Base-by-base conservation (phyloP, 2,329 filamentous ascomycete genomes). In the Hymenotorrendiella dingleyae region DNA sequence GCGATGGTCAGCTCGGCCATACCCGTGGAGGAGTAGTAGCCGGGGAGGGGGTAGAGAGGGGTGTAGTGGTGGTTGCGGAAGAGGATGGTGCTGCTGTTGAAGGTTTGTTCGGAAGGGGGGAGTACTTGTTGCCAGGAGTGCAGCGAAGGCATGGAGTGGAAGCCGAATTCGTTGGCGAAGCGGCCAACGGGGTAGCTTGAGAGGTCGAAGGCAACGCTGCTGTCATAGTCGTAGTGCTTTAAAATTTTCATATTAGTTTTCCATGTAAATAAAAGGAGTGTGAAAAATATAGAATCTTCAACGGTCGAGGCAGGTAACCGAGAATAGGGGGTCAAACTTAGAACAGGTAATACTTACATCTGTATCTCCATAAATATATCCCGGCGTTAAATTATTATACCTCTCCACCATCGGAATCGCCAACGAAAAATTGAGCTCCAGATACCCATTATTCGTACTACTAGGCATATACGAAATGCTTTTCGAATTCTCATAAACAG, bases 131-230 rank as follows among this genome's bases (percentile, higher is more conserved):
- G 65, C 77, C 77, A 81, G 3, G 68, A 72, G 45, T 78, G 71
- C 0, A 81, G 54, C 39, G 71, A 74, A 0, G 78, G 78, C 77
- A 82, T 79, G 42, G 70, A 74, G 53, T 79, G 76, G 55, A 72
- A 81, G 19, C 78, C 78, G 46, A 82, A 82, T 57, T 82, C 78
- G 48, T 80, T 78, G 2, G 74, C 72, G 52, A 82, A 82, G 7
- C 78, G 67, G 2, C 75, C 76, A 0, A 79, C 62, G 0, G 77
- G 76, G 47, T 80, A 80, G 0, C 61, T 64, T 1, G 64, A 66
- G n/a, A 66, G 63, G 55, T 81, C 68, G 58, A 80, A 80, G 0
- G 76, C 70, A 12, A 68, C 59, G 1, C 53, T 55, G 10, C 69
- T 67, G 45, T 75, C 59, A 54, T 82, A 82, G 49, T 80, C 72